A percentile compares a stretch with the other conserved stretches of the same genome.
Conservation (phyloP, 257 asterid species). For the Solanum chmielewskii region DNA sequence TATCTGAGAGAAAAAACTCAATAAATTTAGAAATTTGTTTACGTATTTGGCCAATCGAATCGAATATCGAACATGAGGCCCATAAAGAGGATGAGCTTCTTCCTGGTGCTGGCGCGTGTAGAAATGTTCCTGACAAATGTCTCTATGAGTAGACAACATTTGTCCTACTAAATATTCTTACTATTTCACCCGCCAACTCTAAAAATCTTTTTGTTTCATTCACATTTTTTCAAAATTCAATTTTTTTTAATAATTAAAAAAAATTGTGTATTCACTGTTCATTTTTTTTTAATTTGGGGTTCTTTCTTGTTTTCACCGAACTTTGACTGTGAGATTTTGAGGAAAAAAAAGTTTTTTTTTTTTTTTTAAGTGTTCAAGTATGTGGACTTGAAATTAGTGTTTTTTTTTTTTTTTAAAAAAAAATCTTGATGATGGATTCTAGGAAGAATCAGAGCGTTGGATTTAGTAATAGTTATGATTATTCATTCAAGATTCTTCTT, state of each 20-base stretch:
- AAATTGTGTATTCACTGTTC: not conserved
- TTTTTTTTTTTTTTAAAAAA: too few relatives aligned
- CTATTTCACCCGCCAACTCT: constrained; percentile 4
- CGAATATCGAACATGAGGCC: not conserved
- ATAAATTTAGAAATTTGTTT: too few relatives aligned
- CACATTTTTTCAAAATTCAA: not conserved
- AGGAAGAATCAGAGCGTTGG: not conserved
- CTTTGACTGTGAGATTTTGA: not conserved
- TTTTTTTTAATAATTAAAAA: not conserved
- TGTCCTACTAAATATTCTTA: constrained; percentile 14
- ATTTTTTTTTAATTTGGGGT: not conserved
- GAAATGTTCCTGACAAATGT: constrained; percentile 31
- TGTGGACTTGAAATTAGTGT: not conserved
- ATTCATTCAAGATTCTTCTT: constrained; percentile 75
- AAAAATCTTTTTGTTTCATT: not conserved
- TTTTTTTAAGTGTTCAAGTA: not conserved
- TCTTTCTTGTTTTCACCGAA: not conserved
- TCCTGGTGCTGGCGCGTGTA: constrained; percentile 54
- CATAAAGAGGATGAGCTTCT: not conserved
- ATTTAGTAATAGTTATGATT: constrained; percentile 33
- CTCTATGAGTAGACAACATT: constrained; percentile 37
- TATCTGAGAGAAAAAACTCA: too few relatives aligned
- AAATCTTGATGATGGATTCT: constrained; percentile 28
- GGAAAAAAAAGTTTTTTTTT: not conserved
- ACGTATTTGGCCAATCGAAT: too few relatives aligned